Conservation (phyloP, 345 rosid genomes). For the Diplotaxis tenuifolia region DNA sequence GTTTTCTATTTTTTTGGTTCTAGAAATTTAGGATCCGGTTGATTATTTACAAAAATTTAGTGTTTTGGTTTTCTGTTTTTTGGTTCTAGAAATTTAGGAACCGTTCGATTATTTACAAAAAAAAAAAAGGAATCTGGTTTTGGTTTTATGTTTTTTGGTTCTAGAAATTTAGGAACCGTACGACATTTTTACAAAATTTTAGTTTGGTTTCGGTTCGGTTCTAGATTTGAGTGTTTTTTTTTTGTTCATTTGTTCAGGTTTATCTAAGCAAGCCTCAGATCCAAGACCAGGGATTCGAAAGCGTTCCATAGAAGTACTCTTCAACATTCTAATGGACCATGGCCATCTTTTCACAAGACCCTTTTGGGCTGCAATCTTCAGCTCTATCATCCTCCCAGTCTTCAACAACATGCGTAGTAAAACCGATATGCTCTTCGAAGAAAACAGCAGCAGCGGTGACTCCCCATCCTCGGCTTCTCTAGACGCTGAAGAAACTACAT, state of each 20-base stretch:
- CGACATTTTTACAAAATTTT: neutral
- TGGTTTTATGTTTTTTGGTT: neutral
- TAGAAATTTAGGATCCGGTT: too few relatives aligned
- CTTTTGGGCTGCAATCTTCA: slow-evolving; percentile 68
- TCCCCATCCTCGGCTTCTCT: slow-evolving; percentile 46
- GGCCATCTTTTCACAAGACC: slow-evolving; percentile 82
- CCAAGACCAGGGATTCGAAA: slow-evolving; percentile 74
- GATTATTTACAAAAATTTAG: too few relatives aligned
- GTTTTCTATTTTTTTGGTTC: too few relatives aligned
- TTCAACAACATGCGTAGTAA: slow-evolving; percentile 49
- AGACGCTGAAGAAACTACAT: slow-evolving; percentile 52
- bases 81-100: neutral
- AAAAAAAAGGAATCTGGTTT: too few relatives aligned
- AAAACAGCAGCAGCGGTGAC: slow-evolving; percentile 32
- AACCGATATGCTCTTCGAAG: slow-evolving; percentile 45
- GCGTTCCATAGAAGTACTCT: slow-evolving; percentile 83
- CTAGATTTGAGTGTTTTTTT: neutral
- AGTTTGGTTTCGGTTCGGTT: neutral
- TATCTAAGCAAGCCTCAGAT: slow-evolving; percentile 77
- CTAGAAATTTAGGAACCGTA: neutral
- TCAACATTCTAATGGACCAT: slow-evolving; percentile 88
- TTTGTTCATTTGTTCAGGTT: slow-evolving; percentile 54
- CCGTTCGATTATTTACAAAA: neutral
- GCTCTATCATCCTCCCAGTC: slow-evolving; percentile 60
- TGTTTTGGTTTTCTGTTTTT: neutral